phyloP scores from a whole-genome alignment of 2,329 filamentous ascomycete species.

The Fusarium sp. region DNA sequence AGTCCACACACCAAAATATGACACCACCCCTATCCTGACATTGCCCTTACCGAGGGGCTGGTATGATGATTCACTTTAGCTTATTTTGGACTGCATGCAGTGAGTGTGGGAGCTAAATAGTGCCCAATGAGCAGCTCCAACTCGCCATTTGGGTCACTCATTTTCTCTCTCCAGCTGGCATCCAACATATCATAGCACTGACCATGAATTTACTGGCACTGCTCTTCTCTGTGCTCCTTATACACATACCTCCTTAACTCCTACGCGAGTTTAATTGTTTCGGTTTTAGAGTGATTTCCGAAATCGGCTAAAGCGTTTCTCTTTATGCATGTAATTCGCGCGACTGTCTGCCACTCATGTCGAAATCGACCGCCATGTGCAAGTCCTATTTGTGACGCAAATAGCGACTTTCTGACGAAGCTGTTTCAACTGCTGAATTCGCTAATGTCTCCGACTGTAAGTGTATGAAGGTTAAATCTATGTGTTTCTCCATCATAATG shows the following conservation, averaged over 20 bases:
- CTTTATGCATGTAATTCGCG: constrained; percentile 19
- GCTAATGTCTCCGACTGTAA: background rate
- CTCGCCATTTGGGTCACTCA: background rate
- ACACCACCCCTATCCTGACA: background rate
- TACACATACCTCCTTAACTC: background rate
- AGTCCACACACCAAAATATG: background rate
- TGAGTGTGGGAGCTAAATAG: constrained; percentile 14
- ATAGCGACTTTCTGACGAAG: background rate
- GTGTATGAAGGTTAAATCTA: background rate
- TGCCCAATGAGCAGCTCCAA: background rate
- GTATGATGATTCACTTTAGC: constrained; percentile 27
- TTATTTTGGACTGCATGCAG: constrained; percentile 24
- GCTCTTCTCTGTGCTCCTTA: background rate
- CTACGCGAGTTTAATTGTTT: background rate
- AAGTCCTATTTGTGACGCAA: background rate
- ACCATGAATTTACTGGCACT: background rate
- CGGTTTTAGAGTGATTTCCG: background rate
- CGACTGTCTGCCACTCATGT: background rate
- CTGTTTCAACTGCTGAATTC: background rate
- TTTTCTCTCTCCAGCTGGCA: background rate
- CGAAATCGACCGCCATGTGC: background rate
- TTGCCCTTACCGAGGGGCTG: constrained; percentile 23
- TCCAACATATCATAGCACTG: background rate
- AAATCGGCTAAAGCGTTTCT: constrained; percentile 15
- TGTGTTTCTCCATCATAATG: background rate